phyloP scores from a whole-genome alignment of 129 eudicot genomes.

The Escallonia herrerae region DNA sequence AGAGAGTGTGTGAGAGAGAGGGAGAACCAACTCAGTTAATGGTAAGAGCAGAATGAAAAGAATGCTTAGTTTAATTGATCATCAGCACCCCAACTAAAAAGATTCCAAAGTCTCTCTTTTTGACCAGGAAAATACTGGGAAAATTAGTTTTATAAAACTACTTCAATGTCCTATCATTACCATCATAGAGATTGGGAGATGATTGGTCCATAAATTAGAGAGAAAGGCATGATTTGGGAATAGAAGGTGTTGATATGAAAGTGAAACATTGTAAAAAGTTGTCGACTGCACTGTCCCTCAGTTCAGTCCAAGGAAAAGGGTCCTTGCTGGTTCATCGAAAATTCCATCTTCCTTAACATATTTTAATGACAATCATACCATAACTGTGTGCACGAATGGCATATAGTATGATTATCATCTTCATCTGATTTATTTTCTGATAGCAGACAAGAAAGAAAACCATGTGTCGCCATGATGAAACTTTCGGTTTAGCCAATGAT shows the following conservation, averaged over 20 bases:
- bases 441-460: conserved; percentile 7
- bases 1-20: neutral
- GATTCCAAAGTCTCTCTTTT: conserved; percentile 55
- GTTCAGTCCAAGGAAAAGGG: conserved; percentile 2
- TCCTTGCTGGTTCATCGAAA: conserved; percentile 7
- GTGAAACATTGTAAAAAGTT: conserved; percentile 7
- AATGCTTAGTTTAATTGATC: conserved; percentile 10
- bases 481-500: neutral
- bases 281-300: conserved; percentile 10
- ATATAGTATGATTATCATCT: neutral
- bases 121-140: conserved; percentile 41
- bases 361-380: neutral
- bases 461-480: conserved; percentile 4
- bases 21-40: neutral
- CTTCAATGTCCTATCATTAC: conserved; percentile 18
- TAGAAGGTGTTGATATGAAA: conserved; percentile 6
- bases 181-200: conserved; percentile 5
- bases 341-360: conserved; percentile 5
- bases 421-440: neutral
- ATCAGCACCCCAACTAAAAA: conserved; percentile 36
- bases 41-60: too few species aligned
- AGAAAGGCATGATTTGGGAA: conserved; percentile 4
- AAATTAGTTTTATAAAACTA: conserved; percentile 6
- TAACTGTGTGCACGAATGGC: conserved; percentile 17
- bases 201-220: conserved; percentile 5